phyloP scores from a whole-genome alignment of 2,329 filamentous ascomycete species.

The Talaromyces sp. region DNA sequence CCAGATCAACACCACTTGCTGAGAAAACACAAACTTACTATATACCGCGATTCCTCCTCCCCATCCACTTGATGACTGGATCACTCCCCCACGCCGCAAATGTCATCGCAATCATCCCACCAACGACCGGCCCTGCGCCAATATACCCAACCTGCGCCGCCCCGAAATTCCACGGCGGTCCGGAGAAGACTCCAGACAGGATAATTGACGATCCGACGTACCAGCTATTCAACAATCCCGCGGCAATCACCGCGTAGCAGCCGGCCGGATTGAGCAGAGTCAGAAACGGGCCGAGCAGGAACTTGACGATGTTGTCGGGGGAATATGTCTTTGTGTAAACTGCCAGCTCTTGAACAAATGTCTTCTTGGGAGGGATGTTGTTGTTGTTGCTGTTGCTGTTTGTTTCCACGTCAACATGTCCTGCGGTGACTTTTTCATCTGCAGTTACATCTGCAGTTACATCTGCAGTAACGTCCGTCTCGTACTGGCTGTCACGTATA shows the following conservation, averaged over 20 bases:
- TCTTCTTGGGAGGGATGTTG: slow-evolving; percentile 11
- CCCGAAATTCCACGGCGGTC: slow-evolving; percentile 14
- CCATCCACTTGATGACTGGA: slow-evolving; percentile 13
- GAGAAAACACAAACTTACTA: slow-evolving; percentile 18
- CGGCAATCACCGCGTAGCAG: slow-evolving; percentile 9
- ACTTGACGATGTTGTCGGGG: slow-evolving; percentile 15
- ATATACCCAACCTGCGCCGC: slow-evolving; percentile 14
- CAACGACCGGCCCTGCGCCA: slow-evolving; percentile 15
- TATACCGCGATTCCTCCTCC: slow-evolving; percentile 13
- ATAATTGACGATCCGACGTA: slow-evolving; percentile 14
- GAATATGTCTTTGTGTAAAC: slow-evolving; percentile 9
- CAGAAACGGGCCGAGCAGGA: slow-evolving; percentile 14
- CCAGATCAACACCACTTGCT: no score
- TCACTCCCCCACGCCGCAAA: slow-evolving; percentile 9
- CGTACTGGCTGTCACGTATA: slow-evolving; percentile 15
- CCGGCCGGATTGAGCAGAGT: slow-evolving; percentile 12
- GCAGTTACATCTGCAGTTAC: slow-evolving; percentile 9
- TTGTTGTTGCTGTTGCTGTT: no score
- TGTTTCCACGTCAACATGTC: no score
- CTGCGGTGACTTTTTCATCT: neutral
- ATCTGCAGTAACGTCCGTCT: slow-evolving; percentile 9
- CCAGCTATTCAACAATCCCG: slow-evolving; percentile 13
- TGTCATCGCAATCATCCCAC: slow-evolving; percentile 12
- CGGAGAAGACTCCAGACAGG: slow-evolving; percentile 14
- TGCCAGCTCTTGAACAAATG: slow-evolving; percentile 15